These are phyloP conservation scores for Cadophora sp. DNA, from an alignment of 2,329 filamentous ascomycete genomes.

Conservation along the genomic window DNA sequence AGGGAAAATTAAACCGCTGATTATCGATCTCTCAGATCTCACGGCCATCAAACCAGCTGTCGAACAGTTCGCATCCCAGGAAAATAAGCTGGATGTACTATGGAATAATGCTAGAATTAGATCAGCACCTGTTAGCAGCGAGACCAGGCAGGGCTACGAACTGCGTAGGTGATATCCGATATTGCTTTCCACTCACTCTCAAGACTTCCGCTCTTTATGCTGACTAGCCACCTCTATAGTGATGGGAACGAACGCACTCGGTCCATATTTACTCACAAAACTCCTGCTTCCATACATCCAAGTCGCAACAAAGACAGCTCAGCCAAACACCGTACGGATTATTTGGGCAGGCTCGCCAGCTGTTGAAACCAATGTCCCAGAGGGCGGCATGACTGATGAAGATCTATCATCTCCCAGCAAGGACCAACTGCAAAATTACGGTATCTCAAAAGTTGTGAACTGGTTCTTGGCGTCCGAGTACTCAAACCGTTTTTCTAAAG, in stretches of 20 bases:
- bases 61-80: slow-evolving; percentile 45
- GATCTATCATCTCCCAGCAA: neutral
- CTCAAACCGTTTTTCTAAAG: neutral
- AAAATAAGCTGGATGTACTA: slow-evolving; percentile 48
- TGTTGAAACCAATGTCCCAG: slow-evolving; percentile 3
- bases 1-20: slow-evolving; percentile 46
- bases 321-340: slow-evolving; percentile 14
- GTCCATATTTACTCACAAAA: slow-evolving; percentile 28
- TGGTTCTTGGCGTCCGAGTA: slow-evolving; percentile 22
- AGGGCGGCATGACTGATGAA: slow-evolving; percentile 3
- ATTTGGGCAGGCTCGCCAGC: slow-evolving; percentile 17
- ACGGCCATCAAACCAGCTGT: slow-evolving; percentile 47
- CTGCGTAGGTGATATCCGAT: neutral
- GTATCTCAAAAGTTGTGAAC: slow-evolving; percentile 14
- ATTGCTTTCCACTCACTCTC: neutral
- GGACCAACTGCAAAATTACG: slow-evolving; percentile 5
- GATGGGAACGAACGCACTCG: slow-evolving; percentile 41
- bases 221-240: slow-evolving; percentile 19
- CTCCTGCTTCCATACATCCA: slow-evolving; percentile 47
- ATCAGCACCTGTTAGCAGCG: slow-evolving; percentile 42
- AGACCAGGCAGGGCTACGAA: slow-evolving; percentile 36
- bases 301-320: slow-evolving; percentile 16
- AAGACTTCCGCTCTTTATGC: neutral
- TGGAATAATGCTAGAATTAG: slow-evolving; percentile 49
- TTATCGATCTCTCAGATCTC: slow-evolving; percentile 47